Evolutionary conservation across 306 rosid genomes (phyloP).

Genomic region (Cucumis cinereus): DNA sequence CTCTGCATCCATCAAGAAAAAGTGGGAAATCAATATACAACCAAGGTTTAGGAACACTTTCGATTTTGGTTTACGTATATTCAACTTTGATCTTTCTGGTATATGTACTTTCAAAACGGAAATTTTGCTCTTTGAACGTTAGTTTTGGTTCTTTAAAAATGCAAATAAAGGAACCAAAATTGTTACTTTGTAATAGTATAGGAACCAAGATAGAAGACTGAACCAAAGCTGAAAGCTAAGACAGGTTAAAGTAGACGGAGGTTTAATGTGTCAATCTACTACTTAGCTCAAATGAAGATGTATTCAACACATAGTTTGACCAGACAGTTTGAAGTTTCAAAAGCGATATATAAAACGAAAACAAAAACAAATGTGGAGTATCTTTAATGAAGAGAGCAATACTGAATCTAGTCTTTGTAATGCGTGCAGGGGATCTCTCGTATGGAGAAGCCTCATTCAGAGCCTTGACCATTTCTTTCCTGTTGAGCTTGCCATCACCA

Average conservation of each 20-base stretch:
- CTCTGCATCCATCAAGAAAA: constrained; percentile 19
- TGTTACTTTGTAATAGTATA: too few species aligned
- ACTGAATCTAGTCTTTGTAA: constrained; percentile 53
- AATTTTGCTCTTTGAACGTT: too few species aligned
- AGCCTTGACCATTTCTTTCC: constrained; percentile 59
- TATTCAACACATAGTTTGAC: neutral
- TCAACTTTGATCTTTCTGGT: neutral
- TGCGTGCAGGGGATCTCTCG: constrained; percentile 67
- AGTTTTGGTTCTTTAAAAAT: too few species aligned
- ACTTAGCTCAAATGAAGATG: neutral
- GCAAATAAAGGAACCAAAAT: too few species aligned
- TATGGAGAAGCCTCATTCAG: constrained; percentile 47
- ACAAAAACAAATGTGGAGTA: neutral
- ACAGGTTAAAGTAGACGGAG: neutral
- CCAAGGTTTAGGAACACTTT: neutral
- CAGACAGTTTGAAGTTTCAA: neutral
- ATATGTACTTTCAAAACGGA: too few species aligned
- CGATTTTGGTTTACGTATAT: neutral
- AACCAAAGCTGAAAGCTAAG: neutral
- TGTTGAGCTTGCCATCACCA: constrained; percentile 67
- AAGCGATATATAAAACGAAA: neutral
- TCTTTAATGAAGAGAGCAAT: constrained; percentile 20
- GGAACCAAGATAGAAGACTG: too few species aligned
- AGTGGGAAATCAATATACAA: neutral
- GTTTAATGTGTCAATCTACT: neutral